A percentile compares a stretch with the other conserved stretches of the same genome.
Conservation (phyloP, 2,329 filamentous ascomycete genomes). For the Pseudogymnoascus sp. region DNA sequence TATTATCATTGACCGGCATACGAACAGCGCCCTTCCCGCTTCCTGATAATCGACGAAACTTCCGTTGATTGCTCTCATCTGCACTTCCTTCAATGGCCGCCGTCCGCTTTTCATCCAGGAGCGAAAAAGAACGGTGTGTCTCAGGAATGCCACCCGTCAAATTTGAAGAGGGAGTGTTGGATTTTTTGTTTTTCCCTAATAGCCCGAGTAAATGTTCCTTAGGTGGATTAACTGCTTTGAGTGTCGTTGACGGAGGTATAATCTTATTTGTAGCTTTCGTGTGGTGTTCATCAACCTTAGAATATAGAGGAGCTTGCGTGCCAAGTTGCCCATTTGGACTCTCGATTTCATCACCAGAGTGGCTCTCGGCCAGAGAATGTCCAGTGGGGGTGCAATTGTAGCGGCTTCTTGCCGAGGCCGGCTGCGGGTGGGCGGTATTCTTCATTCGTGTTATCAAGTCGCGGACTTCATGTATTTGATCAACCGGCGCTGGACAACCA, state of each 20-base stretch:
- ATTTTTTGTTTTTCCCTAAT: background rate
- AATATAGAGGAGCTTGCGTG: background rate
- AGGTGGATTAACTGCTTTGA: background rate
- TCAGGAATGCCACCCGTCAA: background rate
- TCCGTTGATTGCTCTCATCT: background rate
- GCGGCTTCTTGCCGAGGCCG: background rate
- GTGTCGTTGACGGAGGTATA: background rate
- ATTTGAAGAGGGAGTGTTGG: background rate
- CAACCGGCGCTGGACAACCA: background rate
- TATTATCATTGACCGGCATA: background rate
- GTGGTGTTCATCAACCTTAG: background rate
- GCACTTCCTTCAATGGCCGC: background rate
- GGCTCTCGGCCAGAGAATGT: background rate
- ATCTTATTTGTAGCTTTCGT: background rate
- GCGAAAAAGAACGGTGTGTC: background rate
- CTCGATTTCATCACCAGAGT: background rate
- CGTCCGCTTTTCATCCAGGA: background rate
- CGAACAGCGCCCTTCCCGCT: background rate
- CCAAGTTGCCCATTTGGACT: background rate
- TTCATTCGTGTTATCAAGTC: background rate
- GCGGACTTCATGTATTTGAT: background rate
- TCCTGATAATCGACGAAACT: background rate
- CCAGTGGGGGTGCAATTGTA: background rate
- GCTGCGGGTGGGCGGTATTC: background rate
- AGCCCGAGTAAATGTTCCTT: background rate